Conservation (phyloP, 2,329 filamentous ascomycete species). For the Nemania abortiva region DNA sequence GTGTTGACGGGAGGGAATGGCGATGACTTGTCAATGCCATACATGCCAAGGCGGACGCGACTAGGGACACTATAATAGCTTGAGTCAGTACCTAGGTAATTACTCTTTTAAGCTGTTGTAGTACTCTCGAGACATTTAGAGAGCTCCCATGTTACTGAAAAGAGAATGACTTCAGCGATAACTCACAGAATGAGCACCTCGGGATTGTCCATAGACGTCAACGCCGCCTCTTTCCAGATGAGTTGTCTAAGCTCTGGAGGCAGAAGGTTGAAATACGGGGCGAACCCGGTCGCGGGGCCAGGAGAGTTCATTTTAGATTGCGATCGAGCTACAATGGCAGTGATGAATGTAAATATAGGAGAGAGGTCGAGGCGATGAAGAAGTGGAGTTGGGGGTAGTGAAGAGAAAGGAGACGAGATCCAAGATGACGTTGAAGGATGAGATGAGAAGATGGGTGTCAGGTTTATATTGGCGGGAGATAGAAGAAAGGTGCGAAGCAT, state of each 20-base stretch:
- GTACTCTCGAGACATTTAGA: too few species aligned
- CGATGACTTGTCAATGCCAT: not conserved
- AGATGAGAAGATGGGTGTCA: not conserved
- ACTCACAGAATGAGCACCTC: slow-evolving; percentile 39
- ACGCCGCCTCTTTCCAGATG: slow-evolving; percentile 37
- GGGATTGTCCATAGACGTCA: slow-evolving; percentile 18
- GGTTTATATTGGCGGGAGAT: too few species aligned
- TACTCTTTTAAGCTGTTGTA: too few species aligned
- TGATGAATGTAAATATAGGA: not conserved
- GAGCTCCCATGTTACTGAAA: too few species aligned
- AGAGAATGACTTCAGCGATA: too few species aligned
- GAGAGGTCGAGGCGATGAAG: not conserved
- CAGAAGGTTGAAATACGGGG: slow-evolving; percentile 29
- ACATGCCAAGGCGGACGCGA: not conserved
- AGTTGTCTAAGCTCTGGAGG: slow-evolving; percentile 39
- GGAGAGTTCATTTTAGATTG: not conserved
- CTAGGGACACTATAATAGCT: too few species aligned
- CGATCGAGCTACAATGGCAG: not conserved
- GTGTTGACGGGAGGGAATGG: slow-evolving; percentile 28
- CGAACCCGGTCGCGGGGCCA: slow-evolving; percentile 1
- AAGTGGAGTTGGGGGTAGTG: too few species aligned
- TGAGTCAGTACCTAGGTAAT: too few species aligned
- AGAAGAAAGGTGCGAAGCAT: too few species aligned
- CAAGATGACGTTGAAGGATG: not conserved
- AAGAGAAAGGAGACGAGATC: too few species aligned